These are phyloP conservation scores for Tetrahymena malaccensis DNA, from an alignment of 73 alveolate species.

Conservation along the genomic window DNA sequence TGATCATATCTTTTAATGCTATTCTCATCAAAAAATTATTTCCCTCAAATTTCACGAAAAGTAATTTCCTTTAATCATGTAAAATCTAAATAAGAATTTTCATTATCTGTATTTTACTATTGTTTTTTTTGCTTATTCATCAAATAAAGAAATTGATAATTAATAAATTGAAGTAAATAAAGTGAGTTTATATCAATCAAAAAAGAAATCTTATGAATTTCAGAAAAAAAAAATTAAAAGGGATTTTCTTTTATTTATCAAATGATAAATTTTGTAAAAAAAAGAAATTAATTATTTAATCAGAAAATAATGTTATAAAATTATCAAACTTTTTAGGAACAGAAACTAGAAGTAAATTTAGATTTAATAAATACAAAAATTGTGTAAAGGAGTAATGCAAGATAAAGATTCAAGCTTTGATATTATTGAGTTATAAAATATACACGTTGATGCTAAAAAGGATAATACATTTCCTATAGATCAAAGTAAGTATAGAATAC, in stretches of 20 bases:
- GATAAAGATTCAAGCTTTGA: neutral
- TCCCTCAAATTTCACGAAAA: too few relatives aligned
- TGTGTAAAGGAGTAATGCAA: neutral
- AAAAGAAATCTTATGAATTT: neutral
- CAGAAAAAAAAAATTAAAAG: neutral
- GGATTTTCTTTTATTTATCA: neutral
- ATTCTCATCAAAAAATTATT: too few relatives aligned
- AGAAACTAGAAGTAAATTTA: neutral
- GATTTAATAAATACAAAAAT: neutral
- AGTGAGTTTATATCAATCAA: neutral
- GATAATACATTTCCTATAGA: neutral
- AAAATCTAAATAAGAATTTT: too few relatives aligned
- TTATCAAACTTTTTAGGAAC: neutral
- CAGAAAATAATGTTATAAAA: neutral
- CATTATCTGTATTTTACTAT: too few relatives aligned
- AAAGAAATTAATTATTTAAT: neutral
- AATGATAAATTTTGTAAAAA: neutral
- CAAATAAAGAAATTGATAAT: neutral
- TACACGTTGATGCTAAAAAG: neutral
- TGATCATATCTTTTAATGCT: too few relatives aligned
- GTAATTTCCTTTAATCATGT: too few relatives aligned
- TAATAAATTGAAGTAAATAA: too few relatives aligned
- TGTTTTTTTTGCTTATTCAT: too few relatives aligned
- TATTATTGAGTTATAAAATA: neutral
- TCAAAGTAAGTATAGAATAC: neutral